Conservation (phyloP, 192 early-diverging fungal species). For the Coemansia sp. region DNA sequence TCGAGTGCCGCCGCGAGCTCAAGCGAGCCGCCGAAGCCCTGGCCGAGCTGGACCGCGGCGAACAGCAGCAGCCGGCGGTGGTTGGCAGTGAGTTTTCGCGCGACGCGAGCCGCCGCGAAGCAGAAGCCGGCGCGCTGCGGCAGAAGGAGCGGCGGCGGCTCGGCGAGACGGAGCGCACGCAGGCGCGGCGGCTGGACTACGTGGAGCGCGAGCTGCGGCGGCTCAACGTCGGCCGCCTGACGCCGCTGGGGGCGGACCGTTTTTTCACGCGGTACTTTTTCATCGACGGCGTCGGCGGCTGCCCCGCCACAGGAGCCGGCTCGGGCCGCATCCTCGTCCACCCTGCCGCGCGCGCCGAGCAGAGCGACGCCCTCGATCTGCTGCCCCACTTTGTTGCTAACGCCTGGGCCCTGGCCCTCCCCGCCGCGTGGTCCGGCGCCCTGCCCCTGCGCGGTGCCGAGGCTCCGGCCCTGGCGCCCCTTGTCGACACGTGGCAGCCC, state of each 20-base stretch:
- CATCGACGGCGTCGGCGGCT: constrained; percentile 77
- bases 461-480: neutral
- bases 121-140: constrained; percentile 41
- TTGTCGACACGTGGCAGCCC: neutral
- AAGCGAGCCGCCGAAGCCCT: constrained; percentile 53
- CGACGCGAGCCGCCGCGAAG: constrained; percentile 30
- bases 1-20: constrained; percentile 67
- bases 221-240: constrained; percentile 64
- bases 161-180: constrained; percentile 45
- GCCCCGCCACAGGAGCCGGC: constrained; percentile 43
- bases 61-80: constrained; percentile 9
- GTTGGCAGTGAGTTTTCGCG: constrained; percentile 9
- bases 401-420: constrained; percentile 42
- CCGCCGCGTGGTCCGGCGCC: constrained; percentile 42
- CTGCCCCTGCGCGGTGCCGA: constrained; percentile 12
- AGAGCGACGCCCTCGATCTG: constrained; percentile 3
- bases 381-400: constrained; percentile 27
- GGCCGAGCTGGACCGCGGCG: constrained; percentile 50
- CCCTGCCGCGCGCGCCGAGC: constrained; percentile 54
- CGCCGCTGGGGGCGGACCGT: constrained; percentile 79
- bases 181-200: constrained; percentile 49
- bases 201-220: constrained; percentile 72
- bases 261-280: constrained; percentile 90
- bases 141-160: constrained; percentile 49
- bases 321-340: constrained; percentile 65